Percentiles rank a stretch among this genome's conserved stretches.
Evolutionary conservation across 176 grass and related monocot species (phyloP).

Genomic region (Luzula sylvatica): DNA sequence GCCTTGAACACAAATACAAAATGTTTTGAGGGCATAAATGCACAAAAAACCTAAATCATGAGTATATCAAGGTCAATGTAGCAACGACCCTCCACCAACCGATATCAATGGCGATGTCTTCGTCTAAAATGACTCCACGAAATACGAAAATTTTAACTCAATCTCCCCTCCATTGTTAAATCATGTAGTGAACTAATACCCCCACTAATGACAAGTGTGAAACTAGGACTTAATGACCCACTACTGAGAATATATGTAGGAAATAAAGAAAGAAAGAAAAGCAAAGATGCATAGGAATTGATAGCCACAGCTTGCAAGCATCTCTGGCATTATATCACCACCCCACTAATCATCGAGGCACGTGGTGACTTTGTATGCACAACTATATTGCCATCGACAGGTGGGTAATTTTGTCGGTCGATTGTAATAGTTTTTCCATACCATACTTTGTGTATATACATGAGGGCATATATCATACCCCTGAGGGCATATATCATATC

Average conservation of each 20-base stretch:
- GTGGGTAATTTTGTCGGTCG: not conserved
- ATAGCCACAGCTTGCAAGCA: constrained; percentile 12
- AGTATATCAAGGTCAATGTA: not conserved
- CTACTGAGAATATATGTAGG: not conserved
- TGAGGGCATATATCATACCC: too few relatives aligned
- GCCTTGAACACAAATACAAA: not conserved
- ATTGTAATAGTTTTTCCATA: not conserved
- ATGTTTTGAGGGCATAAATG: not conserved
- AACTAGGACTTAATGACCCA: not conserved
- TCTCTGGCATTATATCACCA: not conserved
- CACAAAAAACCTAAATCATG: not conserved
- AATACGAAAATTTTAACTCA: not conserved
- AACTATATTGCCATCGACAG: not conserved
- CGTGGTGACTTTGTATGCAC: not conserved
- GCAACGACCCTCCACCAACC: constrained; percentile 3
- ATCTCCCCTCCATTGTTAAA: not conserved
- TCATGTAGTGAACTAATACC: not conserved
- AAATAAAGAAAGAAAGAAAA: not conserved
- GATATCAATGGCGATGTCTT: not conserved
- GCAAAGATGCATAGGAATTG: not conserved
- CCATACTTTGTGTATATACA: too few relatives aligned
- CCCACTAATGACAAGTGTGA: not conserved
- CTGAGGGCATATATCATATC: too few relatives aligned
- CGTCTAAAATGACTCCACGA: not conserved
- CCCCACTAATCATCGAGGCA: constrained; percentile 21